Evolutionary conservation across 2,329 filamentous ascomycete species (phyloP), one percentile per base, ranked within the genome.

Genomic region (Cladophialophora bantiana): DNA sequence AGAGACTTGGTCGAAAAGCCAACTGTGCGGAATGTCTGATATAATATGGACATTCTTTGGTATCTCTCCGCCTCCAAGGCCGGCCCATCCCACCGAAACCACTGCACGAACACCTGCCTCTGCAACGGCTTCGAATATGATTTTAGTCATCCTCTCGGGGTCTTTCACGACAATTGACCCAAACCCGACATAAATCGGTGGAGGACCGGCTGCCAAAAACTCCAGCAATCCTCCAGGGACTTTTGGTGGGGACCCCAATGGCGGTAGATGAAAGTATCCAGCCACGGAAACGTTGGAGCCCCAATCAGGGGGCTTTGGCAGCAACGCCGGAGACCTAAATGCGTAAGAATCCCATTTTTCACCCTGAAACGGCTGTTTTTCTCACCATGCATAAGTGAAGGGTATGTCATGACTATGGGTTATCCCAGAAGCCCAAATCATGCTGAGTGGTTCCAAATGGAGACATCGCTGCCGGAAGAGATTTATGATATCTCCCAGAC

Each of bases 401-500:
- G 94, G 92, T 15, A 97, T 85, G 55, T 86, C 86, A 42, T 97
- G 81, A 38, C 92, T 88, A 53, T 87, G 88, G 13, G 96, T 81
- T 75, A 96, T 85, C 4, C 90, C 91, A 6, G 94, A 92, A 1
- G 91, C 94, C 85, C 90, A 94, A 52, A 96, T 88, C 4, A 92
- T 81, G 66, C 90, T 93, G 45, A 97, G 83, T 0, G 90, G 86
- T 50, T 95, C 90, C 0, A 97, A 81, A 31, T 90, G 90, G 1
- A 96, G 83, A 15, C 86, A 86, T 66, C 89, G 88, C 70, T 89
- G 88, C 59, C 94, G 85, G 74, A 96, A 97, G 10, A 89, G 85
- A 74, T 97, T 97, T 75, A 97, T 94, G 7, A 97, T 83, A 77
- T 97, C 94, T 42, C 94, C 93, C 3, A 97, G 81, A 0, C 92